Percentiles rank a stretch among this genome's conserved stretches.
Conservation (phyloP, 345 rosid species). For the Bretschneidera sinensis region DNA sequence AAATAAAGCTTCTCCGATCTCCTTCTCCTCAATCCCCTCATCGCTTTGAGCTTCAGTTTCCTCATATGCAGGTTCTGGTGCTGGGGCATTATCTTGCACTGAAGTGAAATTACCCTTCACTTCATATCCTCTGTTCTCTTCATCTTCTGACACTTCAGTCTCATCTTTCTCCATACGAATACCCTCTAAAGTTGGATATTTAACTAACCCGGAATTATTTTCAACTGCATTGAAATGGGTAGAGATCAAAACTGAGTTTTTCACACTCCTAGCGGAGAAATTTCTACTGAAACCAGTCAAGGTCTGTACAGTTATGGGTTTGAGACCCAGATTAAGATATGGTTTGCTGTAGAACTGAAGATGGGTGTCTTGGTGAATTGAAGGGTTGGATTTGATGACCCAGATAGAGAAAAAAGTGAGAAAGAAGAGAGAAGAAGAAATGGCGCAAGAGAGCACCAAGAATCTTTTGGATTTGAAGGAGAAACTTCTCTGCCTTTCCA, state of each 20-base stretch:
- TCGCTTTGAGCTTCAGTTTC: constrained; percentile 21
- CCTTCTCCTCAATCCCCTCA: constrained; percentile 12
- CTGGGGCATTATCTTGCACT: constrained; percentile 17
- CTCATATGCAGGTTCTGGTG: constrained; percentile 18
- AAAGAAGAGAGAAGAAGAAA: constrained; percentile 57
- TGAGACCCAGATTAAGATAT: constrained; percentile 14
- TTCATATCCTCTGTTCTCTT: constrained; percentile 6
- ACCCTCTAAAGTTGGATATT: constrained; percentile 18
- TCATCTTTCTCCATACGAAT: constrained; percentile 13
- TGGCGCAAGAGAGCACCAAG: constrained; percentile 40
- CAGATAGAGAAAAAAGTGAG: constrained; percentile 50
- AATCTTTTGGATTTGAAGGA: constrained; percentile 55
- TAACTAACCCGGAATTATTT: constrained; percentile 41
- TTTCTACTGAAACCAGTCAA: constrained; percentile 21
- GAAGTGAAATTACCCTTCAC: constrained; percentile 18
- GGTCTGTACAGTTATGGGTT: constrained; percentile 24
- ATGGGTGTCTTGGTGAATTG: constrained; percentile 28
- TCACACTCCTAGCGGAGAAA: constrained; percentile 22
- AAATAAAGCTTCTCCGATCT: constrained; percentile 11
- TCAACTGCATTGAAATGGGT: constrained; percentile 26
- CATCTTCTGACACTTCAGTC: constrained; percentile 12
- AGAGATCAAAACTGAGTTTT: constrained; percentile 29
- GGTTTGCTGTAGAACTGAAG: constrained; percentile 37
- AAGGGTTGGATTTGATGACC: constrained; percentile 51
- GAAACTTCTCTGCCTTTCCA: constrained; percentile 89